Evolutionary conservation across 495 filamentous ascomycete genomes (phyloP), one percentile per base, ranked within the genome.

Genomic region (Xanthoparmelia taractica): DNA sequence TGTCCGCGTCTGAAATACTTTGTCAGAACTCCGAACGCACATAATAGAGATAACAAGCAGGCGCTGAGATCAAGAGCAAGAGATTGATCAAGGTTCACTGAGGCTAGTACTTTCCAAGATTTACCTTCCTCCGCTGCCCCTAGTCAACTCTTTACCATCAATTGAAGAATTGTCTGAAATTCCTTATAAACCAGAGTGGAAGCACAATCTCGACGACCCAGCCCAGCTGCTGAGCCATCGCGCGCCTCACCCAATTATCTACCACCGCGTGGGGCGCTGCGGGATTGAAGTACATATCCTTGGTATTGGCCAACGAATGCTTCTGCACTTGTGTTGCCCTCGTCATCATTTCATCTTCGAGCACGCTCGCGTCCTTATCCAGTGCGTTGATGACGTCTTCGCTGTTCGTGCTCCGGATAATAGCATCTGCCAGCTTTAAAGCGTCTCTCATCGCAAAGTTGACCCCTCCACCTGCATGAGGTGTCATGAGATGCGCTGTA

Each of bases 401-500:
- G 6, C 10, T 23, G 3, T 61, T 25, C 4, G 37, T 18, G 37
- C 63, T 65, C 3, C 64, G 59, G 48, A 79, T 47, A 73, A 78
- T 73, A 61, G 74, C 65, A 66, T 80, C 55, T 71, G 83, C 73
- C 67, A 87, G 74, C 56, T 82, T 70, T 73, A 84, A 66, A 7
- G 85, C 80, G 67, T 88, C 84, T 57, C 75, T 71, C 71, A 87
- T 77, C 0, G 81, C 84, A 4, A 80, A 65, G 60, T 87, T 85
- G 23, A 86, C 82, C 3, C 85, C 84, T 13, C 80, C 80, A 8
- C 84, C 85, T 0, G 79, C 80, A 66, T 81, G 84, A 0, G 83
- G 83, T 4, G 78, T 80, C 83, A 84, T 85, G 8, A 86, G 63
- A 66, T 87, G 83, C 8, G 84, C 85, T 7, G 85, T 81, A 70